Percentiles rank a stretch among this genome's conserved stretches.
Evolutionary conservation across 179 eudicot species (phyloP).

Genomic region (Amaranthus tricolor): DNA sequence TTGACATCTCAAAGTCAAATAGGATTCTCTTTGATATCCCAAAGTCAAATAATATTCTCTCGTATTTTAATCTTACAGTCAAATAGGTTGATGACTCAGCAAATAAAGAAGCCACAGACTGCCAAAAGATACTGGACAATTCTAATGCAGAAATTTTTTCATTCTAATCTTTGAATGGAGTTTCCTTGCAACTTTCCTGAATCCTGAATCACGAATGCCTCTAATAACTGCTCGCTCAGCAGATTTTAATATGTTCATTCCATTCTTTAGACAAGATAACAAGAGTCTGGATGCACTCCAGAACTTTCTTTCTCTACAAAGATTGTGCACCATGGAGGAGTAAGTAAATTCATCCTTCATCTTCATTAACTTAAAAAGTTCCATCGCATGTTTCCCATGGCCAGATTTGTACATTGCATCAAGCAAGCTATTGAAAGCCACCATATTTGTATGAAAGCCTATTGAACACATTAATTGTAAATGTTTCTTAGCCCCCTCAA

Average conservation of each 20-base stretch:
- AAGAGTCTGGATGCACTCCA: conserved; percentile 59
- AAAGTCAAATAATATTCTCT: too few relatives aligned
- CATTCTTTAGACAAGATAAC: conserved; percentile 51
- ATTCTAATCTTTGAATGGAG: conserved; percentile 44
- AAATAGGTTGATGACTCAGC: neutral
- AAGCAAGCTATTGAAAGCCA: conserved; percentile 60
- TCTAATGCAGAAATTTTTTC: conserved; percentile 40
- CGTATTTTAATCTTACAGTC: neutral
- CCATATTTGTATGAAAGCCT: conserved; percentile 49
- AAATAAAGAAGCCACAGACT: neutral
- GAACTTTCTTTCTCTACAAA: conserved; percentile 60
- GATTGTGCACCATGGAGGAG: conserved; percentile 69
- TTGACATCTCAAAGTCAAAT: neutral
- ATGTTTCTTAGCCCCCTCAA: conserved; percentile 52
- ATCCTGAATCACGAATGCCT: conserved; percentile 52
- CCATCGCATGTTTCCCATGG: conserved; percentile 50
- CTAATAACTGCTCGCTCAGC: conserved; percentile 57
- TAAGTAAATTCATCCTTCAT: conserved; percentile 72
- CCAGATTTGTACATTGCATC: conserved; percentile 61
- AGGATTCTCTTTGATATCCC: too few relatives aligned
- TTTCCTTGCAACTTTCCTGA: conserved; percentile 37
- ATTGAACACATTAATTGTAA: conserved; percentile 36
- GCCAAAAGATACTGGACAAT: conserved; percentile 2
- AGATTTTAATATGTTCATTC: conserved; percentile 50
- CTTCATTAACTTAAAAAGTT: conserved; percentile 52